Conservation (phyloP, 202 grass and related monocot genomes). For the Panicum hallii region DNA sequence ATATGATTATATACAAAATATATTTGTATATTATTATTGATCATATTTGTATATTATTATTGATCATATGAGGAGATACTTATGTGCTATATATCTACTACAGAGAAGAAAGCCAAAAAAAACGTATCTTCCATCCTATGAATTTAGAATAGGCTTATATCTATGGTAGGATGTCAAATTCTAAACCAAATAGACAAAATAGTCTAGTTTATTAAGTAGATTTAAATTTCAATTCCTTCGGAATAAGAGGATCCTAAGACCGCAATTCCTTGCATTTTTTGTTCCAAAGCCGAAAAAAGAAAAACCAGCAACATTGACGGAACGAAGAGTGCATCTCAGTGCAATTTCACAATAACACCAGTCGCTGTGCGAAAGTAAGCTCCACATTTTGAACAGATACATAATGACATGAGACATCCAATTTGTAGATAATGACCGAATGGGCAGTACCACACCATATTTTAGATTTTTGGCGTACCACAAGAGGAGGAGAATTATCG, state of each 20-base stretch:
- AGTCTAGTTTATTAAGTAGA: too few relatives aligned
- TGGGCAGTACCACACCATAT: slow-evolving; percentile 8
- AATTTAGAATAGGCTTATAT: too few relatives aligned
- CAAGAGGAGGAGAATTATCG: neutral
- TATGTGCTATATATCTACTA: too few relatives aligned
- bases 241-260: neutral
- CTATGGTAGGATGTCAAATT: too few relatives aligned
- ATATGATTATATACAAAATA: too few relatives aligned
- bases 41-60: too few relatives aligned
- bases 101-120: too few relatives aligned
- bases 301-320: neutral
- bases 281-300: neutral
- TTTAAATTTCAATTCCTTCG: too few relatives aligned
- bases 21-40: too few relatives aligned
- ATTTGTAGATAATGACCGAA: neutral
- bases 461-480: neutral
- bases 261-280: neutral
- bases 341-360: neutral
- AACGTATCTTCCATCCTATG: too few relatives aligned
- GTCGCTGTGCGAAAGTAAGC: neutral
- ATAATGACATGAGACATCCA: neutral
- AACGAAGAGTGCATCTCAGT: neutral
- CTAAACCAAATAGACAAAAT: too few relatives aligned
- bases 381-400: slow-evolving; percentile 3
- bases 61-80: too few relatives aligned